A percentile compares a stretch with the other conserved stretches of the same genome.
Conservation (phyloP, 2,329 filamentous ascomycete genomes). For the Colletotrichum cuscutae region DNA sequence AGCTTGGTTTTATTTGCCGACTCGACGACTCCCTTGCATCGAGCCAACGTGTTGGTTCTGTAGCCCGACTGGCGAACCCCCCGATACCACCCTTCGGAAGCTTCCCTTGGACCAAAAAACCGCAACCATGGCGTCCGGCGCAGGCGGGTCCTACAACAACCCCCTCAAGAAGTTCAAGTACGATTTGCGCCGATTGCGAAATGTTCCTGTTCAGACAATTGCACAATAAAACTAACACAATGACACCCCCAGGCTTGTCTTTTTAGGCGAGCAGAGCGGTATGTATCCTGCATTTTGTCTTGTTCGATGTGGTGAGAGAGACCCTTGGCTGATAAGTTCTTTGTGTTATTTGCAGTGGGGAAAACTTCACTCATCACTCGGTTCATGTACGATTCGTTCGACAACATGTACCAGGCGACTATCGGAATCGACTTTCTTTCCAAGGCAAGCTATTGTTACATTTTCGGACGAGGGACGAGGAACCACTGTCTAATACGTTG, state of each 20-base stretch:
- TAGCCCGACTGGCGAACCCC: constrained; percentile 28
- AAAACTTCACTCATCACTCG: constrained; percentile 98
- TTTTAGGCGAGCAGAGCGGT: constrained; percentile 98
- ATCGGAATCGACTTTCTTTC: constrained; percentile 99
- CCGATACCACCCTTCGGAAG: constrained; percentile 14
- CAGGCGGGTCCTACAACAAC: constrained; percentile 93
- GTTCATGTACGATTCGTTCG: constrained; percentile 99
- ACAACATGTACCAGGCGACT: constrained; percentile 99
- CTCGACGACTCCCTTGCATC: constrained; percentile 19
- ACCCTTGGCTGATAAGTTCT: constrained; percentile 12
- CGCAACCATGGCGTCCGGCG: constrained; percentile 74
- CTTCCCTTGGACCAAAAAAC: constrained; percentile 20
- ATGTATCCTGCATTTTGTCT: constrained; percentile 51
- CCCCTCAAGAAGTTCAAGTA: constrained; percentile 99
- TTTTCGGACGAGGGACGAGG: neutral
- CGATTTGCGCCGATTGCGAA: constrained; percentile 30
- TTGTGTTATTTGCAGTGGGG: constrained; percentile 73
- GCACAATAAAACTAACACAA: constrained; percentile 37
- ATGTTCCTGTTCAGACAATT: neutral
- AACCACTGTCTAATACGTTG: constrained; percentile 1
- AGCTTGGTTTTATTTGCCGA: neutral
- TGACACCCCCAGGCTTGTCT: constrained; percentile 78
- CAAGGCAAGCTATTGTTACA: constrained; percentile 71
- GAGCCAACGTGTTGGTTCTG: constrained; percentile 11
- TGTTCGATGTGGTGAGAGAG: neutral